Conservation (phyloP, 768 basidiomycete species). For the Rhodosporidiobolus sp. region DNA sequence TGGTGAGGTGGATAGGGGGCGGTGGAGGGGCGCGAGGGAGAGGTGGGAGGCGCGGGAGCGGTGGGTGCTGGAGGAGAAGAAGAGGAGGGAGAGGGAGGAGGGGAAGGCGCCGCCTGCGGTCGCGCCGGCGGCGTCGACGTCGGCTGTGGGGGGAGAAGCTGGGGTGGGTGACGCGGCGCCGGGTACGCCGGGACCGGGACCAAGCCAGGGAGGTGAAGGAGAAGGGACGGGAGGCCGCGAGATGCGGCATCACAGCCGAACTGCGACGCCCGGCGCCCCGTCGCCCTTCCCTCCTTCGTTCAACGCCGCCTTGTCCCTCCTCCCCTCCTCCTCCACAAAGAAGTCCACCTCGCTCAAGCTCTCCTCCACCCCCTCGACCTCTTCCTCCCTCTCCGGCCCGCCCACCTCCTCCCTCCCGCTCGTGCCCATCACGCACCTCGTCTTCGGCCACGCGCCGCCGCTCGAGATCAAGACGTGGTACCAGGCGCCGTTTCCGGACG, state of each 20-base stretch:
- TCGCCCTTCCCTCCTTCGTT: no score
- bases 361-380: neutral
- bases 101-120: constrained; percentile 5
- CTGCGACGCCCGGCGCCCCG: neutral
- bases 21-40: constrained; percentile 70
- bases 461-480: constrained; percentile 98
- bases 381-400: neutral
- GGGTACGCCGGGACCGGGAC: neutral
- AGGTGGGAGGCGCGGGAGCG: constrained; percentile 57
- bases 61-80: neutral
- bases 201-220: neutral
- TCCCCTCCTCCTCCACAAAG: no score
- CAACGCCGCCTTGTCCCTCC: no score
- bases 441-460: constrained; percentile 65
- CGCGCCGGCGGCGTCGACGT: neutral
- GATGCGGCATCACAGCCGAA: neutral
- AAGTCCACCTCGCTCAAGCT: constrained; percentile 14
- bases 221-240: neutral
- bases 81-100: constrained; percentile 9
- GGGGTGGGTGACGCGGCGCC: neutral
- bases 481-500: constrained; percentile 97
- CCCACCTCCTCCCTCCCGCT: constrained; percentile 5
- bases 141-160: neutral
- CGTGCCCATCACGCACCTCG: constrained; percentile 32
- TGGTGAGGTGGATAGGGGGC: constrained; percentile 59